These are phyloP conservation scores for Mucor lusitanicus DNA, from an alignment of 371 early-diverging fungal species.

Conservation along the genomic window DNA sequence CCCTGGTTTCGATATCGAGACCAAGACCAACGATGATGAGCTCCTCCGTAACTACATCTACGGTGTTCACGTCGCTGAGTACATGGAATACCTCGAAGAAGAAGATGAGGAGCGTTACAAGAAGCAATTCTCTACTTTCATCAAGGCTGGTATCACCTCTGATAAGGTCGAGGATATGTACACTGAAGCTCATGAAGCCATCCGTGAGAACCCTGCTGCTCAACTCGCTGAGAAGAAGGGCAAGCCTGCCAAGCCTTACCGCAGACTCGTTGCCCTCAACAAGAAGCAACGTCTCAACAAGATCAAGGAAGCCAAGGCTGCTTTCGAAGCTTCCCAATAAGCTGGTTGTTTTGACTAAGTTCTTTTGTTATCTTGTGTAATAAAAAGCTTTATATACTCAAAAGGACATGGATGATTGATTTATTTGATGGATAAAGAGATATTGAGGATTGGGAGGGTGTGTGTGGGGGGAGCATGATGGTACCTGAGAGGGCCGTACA, in stretches of 20 bases:
- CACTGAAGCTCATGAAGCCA: slow-evolving; percentile 92
- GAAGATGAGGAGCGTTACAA: slow-evolving; percentile 99
- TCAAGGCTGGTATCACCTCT: slow-evolving; percentile 89
- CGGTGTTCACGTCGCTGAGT: slow-evolving; percentile 98
- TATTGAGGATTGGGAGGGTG: no score
- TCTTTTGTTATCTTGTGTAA: neutral
- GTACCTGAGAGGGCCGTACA: no score
- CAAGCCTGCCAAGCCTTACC: slow-evolving; percentile 62
- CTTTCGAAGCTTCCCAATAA: slow-evolving; percentile 54
- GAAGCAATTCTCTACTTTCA: slow-evolving; percentile 96
- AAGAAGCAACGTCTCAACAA: slow-evolving; percentile 89
- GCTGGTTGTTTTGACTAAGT: neutral
- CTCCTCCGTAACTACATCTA: slow-evolving; percentile 98
- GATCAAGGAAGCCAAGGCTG: slow-evolving; percentile 90
- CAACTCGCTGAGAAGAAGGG: slow-evolving; percentile 75
- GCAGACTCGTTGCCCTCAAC: slow-evolving; percentile 67
- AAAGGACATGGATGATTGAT: neutral
- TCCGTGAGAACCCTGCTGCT: slow-evolving; percentile 88
- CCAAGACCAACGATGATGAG: slow-evolving; percentile 95
- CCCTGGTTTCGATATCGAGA: slow-evolving; percentile 95
- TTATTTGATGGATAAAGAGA: no score
- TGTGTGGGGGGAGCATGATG: no score
- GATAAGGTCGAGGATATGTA: slow-evolving; percentile 97
- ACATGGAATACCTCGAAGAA: slow-evolving; percentile 98
- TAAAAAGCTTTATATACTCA: neutral